A percentile compares a stretch with the other conserved stretches of the same genome.
Evolutionary conservation across 2,329 filamentous ascomycete genomes (phyloP).

Genomic region (Alternaria triticina): DNA sequence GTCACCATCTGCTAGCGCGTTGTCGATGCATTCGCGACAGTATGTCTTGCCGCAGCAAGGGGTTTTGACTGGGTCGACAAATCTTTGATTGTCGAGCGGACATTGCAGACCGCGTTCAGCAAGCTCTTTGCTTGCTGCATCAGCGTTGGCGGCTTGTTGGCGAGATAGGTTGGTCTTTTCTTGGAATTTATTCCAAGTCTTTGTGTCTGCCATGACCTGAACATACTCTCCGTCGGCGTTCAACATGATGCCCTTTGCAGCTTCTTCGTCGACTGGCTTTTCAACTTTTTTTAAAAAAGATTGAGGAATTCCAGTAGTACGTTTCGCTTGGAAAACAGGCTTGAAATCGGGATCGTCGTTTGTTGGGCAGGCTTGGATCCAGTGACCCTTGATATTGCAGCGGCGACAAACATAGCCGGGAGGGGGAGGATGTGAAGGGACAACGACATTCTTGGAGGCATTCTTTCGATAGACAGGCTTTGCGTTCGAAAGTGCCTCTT

Average conservation of each 20-base stretch:
- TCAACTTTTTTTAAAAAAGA: constrained; percentile 96
- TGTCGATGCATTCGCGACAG: constrained; percentile 99
- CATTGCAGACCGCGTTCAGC: constrained; percentile 90
- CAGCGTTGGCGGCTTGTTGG: constrained; percentile 78
- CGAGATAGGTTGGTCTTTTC: constrained; percentile 89
- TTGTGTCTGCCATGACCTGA: constrained; percentile 93
- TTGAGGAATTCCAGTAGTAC: constrained; percentile 94
- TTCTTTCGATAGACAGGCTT: constrained; percentile 50
- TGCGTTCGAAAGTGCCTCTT: constrained; percentile 84
- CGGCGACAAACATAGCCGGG: constrained; percentile 96
- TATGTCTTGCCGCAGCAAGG: constrained; percentile 98
- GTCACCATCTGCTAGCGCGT: constrained; percentile 97
- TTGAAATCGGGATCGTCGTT: constrained; percentile 98
- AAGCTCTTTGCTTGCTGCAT: constrained; percentile 82
- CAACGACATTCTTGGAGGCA: constrained; percentile 69
- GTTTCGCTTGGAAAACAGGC: constrained; percentile 89
- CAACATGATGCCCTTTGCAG: constrained; percentile 91
- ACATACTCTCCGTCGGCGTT: constrained; percentile 98
- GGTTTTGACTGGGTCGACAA: constrained; percentile 98
- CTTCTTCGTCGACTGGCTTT: constrained; percentile 85
- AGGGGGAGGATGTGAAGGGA: constrained; percentile 91
- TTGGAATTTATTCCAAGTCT: constrained; percentile 95
- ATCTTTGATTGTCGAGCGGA: constrained; percentile 95
- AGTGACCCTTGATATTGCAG: constrained; percentile 97
- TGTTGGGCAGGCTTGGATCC: constrained; percentile 98